phyloP scores from a whole-genome alignment of 2,329 filamentous ascomycete genomes.

The Ustilaginoidea virens region DNA sequence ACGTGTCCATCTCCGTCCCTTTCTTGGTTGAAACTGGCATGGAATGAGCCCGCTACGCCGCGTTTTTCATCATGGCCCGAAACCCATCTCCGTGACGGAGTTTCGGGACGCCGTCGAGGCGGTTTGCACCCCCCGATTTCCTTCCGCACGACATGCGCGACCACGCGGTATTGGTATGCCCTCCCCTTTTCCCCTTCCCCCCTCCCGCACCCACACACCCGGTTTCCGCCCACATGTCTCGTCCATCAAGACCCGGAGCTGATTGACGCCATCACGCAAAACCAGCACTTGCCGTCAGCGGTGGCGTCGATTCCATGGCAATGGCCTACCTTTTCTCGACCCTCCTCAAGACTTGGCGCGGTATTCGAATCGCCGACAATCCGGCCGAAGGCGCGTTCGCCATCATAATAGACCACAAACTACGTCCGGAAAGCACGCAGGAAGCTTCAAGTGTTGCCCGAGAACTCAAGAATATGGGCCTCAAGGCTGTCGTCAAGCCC shows the following conservation, averaged over 20 bases:
- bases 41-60: slow-evolving; percentile 19
- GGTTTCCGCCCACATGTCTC: background rate
- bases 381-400: slow-evolving; percentile 24
- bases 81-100: slow-evolving; percentile 21
- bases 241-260: background rate
- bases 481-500: slow-evolving; percentile 12
- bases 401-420: slow-evolving; percentile 41
- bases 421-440: slow-evolving; percentile 32
- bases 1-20: too few species aligned
- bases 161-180: slow-evolving; percentile 29
- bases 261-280: slow-evolving; percentile 24
- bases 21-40: too few species aligned
- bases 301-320: slow-evolving; percentile 96
- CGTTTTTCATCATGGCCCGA: slow-evolving; percentile 21
- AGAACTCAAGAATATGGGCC: slow-evolving; percentile 22
- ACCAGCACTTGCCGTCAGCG: slow-evolving; percentile 68
- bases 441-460: slow-evolving; percentile 35
- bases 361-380: slow-evolving; percentile 28
- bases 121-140: slow-evolving; percentile 33
- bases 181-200: too few species aligned
- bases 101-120: slow-evolving; percentile 33
- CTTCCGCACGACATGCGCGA: slow-evolving; percentile 17
- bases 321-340: slow-evolving; percentile 58
- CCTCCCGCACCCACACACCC: too few species aligned
- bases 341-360: slow-evolving; percentile 18